A percentile compares a stretch with the other conserved stretches of the same genome.
These are phyloP conservation scores for Auxenochlorella pyrenoidosa DNA, from an alignment of 139 green algal genomes.

Conservation along the genomic window DNA sequence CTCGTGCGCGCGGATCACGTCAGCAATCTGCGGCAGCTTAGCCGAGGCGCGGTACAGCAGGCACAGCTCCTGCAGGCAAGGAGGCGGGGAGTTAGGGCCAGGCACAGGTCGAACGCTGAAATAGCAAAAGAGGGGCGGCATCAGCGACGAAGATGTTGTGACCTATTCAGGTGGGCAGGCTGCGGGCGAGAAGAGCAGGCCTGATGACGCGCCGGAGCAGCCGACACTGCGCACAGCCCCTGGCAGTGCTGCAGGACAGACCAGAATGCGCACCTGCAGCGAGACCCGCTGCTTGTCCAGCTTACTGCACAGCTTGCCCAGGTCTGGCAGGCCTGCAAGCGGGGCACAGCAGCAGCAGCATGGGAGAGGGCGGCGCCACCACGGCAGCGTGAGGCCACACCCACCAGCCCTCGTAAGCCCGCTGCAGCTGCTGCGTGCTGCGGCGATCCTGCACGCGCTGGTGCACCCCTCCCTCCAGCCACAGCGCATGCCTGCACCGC, in stretches of 20 bases:
- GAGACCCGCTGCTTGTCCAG: conserved; percentile 73
- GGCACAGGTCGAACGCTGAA: no score
- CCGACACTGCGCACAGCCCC: no score
- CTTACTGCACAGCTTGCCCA: conserved; percentile 89
- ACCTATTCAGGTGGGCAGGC: no score
- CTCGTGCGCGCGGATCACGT: conserved; percentile 68
- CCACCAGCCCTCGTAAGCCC: no score
- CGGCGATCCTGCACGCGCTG: no score
- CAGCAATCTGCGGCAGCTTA: conserved; percentile 79
- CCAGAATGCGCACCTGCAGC: conserved; percentile 59
- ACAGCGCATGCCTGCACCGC: no score
- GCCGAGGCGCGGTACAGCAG: conserved; percentile 90
- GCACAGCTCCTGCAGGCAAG: conserved; percentile 87
- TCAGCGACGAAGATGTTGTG: no score
- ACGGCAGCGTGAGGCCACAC: background rate
- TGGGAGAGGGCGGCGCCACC: background rate
- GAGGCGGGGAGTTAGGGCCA: background rate
- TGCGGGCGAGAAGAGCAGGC: no score
- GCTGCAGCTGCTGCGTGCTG: no score
- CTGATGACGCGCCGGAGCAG: no score
- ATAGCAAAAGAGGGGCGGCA: no score
- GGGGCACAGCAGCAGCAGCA: background rate
- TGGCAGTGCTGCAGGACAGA: background rate
- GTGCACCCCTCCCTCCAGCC: background rate
- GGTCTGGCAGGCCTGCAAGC: conserved; percentile 87